Evolutionary conservation across 106 monocot species (phyloP).

Genomic region (Allium sativum): DNA sequence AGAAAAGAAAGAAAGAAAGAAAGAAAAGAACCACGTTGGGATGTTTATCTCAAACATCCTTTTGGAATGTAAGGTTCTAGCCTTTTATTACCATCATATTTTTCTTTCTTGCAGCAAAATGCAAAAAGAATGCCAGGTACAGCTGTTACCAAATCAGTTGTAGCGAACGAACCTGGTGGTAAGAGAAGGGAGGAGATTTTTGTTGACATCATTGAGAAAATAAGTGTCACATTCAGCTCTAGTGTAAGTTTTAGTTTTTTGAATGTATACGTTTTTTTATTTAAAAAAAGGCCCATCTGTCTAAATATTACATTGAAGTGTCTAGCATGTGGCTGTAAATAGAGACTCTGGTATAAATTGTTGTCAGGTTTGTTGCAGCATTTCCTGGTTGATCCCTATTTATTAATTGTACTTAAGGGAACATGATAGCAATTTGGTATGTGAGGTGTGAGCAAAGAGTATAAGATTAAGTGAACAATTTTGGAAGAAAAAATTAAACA

Average conservation of each 20-base stretch:
- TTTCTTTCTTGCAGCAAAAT: slow-evolving; percentile 57
- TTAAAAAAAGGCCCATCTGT: background rate
- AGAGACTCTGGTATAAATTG: too few relatives aligned
- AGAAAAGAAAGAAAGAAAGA: too few relatives aligned
- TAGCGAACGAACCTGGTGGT: slow-evolving; percentile 88
- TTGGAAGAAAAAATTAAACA: too few relatives aligned
- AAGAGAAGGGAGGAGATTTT: slow-evolving; percentile 97
- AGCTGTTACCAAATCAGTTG: slow-evolving; percentile 97
- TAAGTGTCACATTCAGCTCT: slow-evolving; percentile 97
- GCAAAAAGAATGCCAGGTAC: slow-evolving; percentile 93
- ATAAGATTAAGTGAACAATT: too few relatives aligned
- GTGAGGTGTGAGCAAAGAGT: too few relatives aligned
- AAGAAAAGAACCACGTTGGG: too few relatives aligned
- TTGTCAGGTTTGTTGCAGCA: too few relatives aligned
- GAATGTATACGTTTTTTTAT: background rate
- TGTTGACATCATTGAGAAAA: slow-evolving; percentile 98
- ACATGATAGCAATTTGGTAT: too few relatives aligned
- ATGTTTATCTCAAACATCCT: background rate
- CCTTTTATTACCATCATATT: background rate
- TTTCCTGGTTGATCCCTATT: too few relatives aligned
- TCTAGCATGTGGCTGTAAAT: too few relatives aligned
- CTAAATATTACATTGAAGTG: too few relatives aligned
- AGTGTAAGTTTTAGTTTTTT: slow-evolving; percentile 58
- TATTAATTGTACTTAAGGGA: too few relatives aligned
- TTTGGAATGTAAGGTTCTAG: background rate